These are phyloP conservation scores for Cystodermella granulosa DNA, from an alignment of 1,284 basidiomycete genomes.

Conservation along the genomic window DNA sequence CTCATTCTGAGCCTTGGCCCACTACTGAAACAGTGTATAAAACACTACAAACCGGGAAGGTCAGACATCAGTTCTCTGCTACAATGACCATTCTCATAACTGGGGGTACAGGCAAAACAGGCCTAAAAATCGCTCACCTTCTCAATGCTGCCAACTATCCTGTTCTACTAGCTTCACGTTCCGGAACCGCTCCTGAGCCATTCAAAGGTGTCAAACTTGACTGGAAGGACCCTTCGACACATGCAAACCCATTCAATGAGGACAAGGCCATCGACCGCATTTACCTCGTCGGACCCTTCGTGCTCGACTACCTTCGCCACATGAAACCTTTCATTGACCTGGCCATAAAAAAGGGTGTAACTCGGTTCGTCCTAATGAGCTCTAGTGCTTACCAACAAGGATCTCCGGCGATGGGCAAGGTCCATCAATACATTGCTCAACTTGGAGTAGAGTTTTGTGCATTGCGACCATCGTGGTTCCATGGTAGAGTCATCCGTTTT, in stretches of 20 bases:
- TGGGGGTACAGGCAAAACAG: constrained; percentile 12
- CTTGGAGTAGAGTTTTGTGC: constrained; percentile 27
- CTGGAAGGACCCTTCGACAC: constrained; percentile 6
- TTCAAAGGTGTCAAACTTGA: constrained; percentile 7
- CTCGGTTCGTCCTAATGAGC: constrained; percentile 33
- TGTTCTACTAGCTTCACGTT: constrained; percentile 11
- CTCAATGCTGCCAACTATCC: constrained; percentile 4
- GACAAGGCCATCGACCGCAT: constrained; percentile 10
- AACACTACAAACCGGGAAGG: too few species aligned
- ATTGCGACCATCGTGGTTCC: constrained; percentile 33
- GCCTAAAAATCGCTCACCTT: constrained; percentile 4
- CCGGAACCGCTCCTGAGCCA: constrained; percentile 5
- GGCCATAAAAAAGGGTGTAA: constrained; percentile 29
- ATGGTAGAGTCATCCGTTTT: constrained; percentile 15
- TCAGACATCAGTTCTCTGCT: too few species aligned
- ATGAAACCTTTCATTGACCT: constrained; percentile 33
- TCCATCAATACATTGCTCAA: constrained; percentile 27
- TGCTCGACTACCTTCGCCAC: constrained; percentile 16
- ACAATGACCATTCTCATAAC: constrained; percentile 13
- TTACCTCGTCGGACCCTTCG: constrained; percentile 18
- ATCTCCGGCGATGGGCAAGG: constrained; percentile 19
- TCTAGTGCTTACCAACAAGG: constrained; percentile 21
- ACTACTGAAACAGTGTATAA: too few species aligned
- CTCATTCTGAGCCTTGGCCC: too few species aligned
- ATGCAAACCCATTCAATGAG: constrained; percentile 8